Evolutionary conservation across 78 protist genomes (phyloP), one percentile per base, ranked within the genome.

Genomic region (Dictyostelium intermedium): DNA sequence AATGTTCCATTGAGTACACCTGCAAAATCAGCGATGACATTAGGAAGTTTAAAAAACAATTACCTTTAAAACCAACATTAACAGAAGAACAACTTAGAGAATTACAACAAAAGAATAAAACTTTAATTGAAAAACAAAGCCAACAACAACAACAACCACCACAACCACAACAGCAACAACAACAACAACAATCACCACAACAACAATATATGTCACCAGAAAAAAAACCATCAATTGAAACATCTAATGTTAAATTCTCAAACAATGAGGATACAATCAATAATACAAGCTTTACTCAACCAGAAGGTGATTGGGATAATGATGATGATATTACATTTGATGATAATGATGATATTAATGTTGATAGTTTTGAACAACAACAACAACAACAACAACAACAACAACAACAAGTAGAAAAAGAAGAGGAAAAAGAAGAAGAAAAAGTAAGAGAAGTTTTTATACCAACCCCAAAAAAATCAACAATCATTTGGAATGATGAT

Each of bases 401-500:
- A 45, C 14, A 56, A 56, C 23, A 66, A 66, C 5, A 0, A 66
- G 35, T 25, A 66, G 74, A 25, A 23, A 10, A 25, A 23, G 91
- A 43, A 25, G n/a, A 16, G 23, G 61, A 70, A 41, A 61, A 63
- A 45, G 43, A 84, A 69, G 45, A 69, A 18, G 91, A 84, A 14
- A 61, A 43, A 45, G 37, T 13, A 0, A 72, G 66, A 23, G 87
- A 83, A 63, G 45, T 43, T 69, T 43, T 43, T 69, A 76, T 41
- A n/a, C 73, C n/a, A 80, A 53, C 94, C 5, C 45, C 27, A 5
- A 78, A 78, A 76, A 86, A 86, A 61, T 56, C 87, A 47, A 37
- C 94, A 4, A 89, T 80, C 37, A 84, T 80, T 80, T 89, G 94
- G 94, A 63, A 80, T 34, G 94, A 89, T 80, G 78, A 89, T 69